phyloP scores from a whole-genome alignment of 2,329 filamentous ascomycete species.

The Cadophora gregata region DNA sequence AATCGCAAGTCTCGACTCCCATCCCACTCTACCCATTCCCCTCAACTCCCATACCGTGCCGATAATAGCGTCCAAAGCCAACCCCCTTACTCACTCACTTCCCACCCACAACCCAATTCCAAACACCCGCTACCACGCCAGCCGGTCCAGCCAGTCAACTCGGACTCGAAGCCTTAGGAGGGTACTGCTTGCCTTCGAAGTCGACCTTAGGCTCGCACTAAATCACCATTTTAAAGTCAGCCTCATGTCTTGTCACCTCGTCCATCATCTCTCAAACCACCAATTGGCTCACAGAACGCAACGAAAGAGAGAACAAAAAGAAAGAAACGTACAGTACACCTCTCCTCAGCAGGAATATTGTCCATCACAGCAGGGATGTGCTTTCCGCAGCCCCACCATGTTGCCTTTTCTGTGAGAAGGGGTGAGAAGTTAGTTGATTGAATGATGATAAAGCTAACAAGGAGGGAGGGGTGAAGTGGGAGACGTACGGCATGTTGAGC shows the following conservation, averaged over 20 bases:
- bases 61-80: not conserved
- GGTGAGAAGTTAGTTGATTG: slow-evolving; percentile 1
- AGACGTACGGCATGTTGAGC: slow-evolving; percentile 55
- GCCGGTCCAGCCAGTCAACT: slow-evolving; percentile 29
- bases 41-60: slow-evolving; percentile 15
- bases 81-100: slow-evolving; percentile 11
- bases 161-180: slow-evolving; percentile 52
- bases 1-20: not conserved
- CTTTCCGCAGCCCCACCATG: slow-evolving; percentile 59
- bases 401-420: slow-evolving; percentile 50
- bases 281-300: too few relatives aligned
- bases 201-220: slow-evolving; percentile 56
- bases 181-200: slow-evolving; percentile 57
- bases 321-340: slow-evolving; percentile 50
- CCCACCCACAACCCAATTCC: slow-evolving; percentile 20
- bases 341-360: slow-evolving; percentile 53
- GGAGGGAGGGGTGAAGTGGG: slow-evolving; percentile 13
- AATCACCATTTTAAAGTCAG: not conserved
- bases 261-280: too few relatives aligned
- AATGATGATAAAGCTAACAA: not conserved
- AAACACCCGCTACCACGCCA: slow-evolving; percentile 6
- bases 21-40: slow-evolving; percentile 14
- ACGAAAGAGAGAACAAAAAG: not conserved
- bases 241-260: too few relatives aligned
- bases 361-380: slow-evolving; percentile 60